Conservation (phyloP, 495 filamentous ascomycete species). For the Aspergillus taichungensis region DNA sequence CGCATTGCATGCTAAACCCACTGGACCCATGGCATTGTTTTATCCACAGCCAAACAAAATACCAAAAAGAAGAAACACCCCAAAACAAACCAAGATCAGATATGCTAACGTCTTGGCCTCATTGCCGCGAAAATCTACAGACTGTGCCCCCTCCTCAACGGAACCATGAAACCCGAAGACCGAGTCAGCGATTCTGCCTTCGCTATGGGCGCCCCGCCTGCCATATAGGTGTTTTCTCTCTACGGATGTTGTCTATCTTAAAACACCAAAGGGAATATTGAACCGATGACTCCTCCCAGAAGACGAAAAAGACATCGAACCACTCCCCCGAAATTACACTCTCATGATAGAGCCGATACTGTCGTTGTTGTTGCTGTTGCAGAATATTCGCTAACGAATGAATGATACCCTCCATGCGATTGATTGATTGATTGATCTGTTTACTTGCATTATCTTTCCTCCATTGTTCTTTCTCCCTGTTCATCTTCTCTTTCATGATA, state of each 20-base stretch:
- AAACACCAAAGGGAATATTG: background rate
- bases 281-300: background rate
- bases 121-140: conserved; percentile 31
- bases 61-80: background rate
- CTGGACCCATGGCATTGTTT: no score
- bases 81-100: background rate
- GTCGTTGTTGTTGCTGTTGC: background rate
- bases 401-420: no score
- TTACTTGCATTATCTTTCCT: background rate
- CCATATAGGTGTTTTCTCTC: conserved; percentile 10
- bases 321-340: background rate
- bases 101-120: conserved; percentile 12
- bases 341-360: background rate
- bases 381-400: no score
- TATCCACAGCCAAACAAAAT: background rate
- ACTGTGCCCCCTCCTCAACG: conserved; percentile 86
- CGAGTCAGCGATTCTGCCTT: conserved; percentile 44
- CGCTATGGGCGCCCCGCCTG: conserved; percentile 40
- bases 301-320: background rate
- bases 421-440: background rate
- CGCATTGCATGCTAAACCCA: no score
- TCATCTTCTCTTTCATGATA: no score
- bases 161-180: conserved; percentile 67
- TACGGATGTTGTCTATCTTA: background rate
- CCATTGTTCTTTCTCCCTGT: background rate